Evolutionary conservation across 352 stramenopile species (phyloP).

Genomic region (Pythium phragmiticola): DNA sequence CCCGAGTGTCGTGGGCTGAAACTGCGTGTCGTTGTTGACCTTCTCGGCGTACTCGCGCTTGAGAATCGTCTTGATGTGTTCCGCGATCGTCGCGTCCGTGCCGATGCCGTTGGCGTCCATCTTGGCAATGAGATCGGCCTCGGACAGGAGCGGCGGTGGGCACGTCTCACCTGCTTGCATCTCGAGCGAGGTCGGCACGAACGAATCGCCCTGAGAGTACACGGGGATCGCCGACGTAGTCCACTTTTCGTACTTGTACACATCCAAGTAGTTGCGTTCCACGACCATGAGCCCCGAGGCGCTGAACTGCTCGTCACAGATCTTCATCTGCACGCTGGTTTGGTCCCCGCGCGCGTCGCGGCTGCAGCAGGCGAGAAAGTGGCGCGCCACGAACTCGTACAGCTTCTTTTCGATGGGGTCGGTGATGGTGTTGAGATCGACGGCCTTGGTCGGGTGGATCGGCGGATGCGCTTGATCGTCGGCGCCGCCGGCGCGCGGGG

Average conservation of each 20-base stretch:
- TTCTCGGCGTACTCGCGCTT: slow-evolving; percentile 97
- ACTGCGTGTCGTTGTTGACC: slow-evolving; percentile 91
- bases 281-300: slow-evolving; percentile 89
- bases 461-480: slow-evolving; percentile 98
- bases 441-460: slow-evolving; percentile 98
- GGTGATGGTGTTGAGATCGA: slow-evolving; percentile 61
- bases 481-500: slow-evolving; percentile 87
- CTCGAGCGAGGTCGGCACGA: slow-evolving; percentile 61
- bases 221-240: slow-evolving; percentile 82
- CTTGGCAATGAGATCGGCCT: slow-evolving; percentile 91
- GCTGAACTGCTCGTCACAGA: slow-evolving; percentile 86
- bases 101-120: slow-evolving; percentile 96
- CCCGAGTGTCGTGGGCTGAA: slow-evolving; percentile 91
- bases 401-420: slow-evolving; percentile 92
- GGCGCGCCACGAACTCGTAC: slow-evolving; percentile 97
- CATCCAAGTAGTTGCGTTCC: slow-evolving; percentile 93
- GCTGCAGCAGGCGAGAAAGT: slow-evolving; percentile 99
- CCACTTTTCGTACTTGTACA: slow-evolving; percentile 96
- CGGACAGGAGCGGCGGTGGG: slow-evolving; percentile 88
- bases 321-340: slow-evolving; percentile 88
- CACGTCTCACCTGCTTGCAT: slow-evolving; percentile 77
- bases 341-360: slow-evolving; percentile 91
- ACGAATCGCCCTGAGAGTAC: slow-evolving; percentile 76
- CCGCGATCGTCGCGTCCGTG: slow-evolving; percentile 94
- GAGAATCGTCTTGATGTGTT: slow-evolving; percentile 99